Evolutionary conservation across 768 basidiomycete genomes (phyloP).

Genomic region (Boletus sensibilis): DNA sequence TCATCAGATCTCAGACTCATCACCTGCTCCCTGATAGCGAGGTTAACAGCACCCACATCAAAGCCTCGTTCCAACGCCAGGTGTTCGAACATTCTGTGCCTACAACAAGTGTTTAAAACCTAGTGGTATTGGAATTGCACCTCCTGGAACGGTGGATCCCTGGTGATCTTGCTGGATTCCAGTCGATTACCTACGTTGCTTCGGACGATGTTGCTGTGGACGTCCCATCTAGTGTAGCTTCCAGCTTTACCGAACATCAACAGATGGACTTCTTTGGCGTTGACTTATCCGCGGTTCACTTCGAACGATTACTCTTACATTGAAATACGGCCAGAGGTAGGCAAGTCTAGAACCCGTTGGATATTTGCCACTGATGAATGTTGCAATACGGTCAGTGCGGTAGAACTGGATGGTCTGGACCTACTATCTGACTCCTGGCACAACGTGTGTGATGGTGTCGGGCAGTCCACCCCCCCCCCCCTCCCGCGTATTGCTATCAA

Average conservation of each 20-base stretch:
- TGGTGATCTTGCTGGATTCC: not conserved
- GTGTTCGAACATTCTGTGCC: not conserved
- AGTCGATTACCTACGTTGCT: not conserved
- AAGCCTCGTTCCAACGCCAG: not conserved
- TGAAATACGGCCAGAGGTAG: not conserved
- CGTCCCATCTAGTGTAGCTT: not conserved
- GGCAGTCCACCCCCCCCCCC: too few species aligned
- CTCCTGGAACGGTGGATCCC: not conserved
- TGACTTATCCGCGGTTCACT: not conserved
- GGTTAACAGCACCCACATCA: not conserved
- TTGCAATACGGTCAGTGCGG: not conserved
- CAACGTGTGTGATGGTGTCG: too few species aligned
- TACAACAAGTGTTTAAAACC: not conserved
- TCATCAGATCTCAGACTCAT: too few species aligned
- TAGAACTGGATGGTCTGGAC: not conserved
- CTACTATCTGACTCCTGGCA: not conserved
- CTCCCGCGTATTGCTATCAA: not conserved
- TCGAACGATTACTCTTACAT: not conserved
- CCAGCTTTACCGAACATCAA: not conserved
- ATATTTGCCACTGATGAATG: not conserved
- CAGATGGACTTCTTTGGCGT: too few species aligned
- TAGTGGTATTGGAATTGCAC: not conserved
- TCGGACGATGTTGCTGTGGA: not conserved
- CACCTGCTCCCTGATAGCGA: not conserved
- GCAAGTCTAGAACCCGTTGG: not conserved